Conservation (phyloP, 2,329 filamentous ascomycete genomes). For the Penicillium sp. region DNA sequence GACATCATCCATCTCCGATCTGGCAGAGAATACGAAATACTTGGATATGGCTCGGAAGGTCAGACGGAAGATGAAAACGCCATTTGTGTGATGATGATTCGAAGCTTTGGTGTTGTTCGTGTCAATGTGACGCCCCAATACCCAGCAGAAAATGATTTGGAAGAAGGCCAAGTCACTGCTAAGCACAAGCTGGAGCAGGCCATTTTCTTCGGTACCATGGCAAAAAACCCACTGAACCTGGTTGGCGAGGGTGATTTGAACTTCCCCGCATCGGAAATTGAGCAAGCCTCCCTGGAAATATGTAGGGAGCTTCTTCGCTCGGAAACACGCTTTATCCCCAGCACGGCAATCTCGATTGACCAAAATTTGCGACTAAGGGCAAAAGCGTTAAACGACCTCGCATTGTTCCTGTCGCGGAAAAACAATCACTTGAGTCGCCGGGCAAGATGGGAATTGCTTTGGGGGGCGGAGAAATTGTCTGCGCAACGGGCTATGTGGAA, state of each 20-base stretch:
- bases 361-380: slow-evolving; percentile 74
- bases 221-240: slow-evolving; percentile 86
- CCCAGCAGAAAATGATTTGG: slow-evolving; percentile 48
- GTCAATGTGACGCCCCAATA: slow-evolving; percentile 44
- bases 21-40: slow-evolving; percentile 49
- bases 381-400: slow-evolving; percentile 71
- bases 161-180: slow-evolving; percentile 61
- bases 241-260: slow-evolving; percentile 63
- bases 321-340: slow-evolving; percentile 69
- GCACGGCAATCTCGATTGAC: slow-evolving; percentile 71
- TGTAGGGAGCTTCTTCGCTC: slow-evolving; percentile 81
- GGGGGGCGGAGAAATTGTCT: slow-evolving; percentile 85
- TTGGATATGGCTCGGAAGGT: slow-evolving; percentile 52
- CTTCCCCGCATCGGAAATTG: slow-evolving; percentile 69
- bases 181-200: slow-evolving; percentile 92
- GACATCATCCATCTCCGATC: slow-evolving; percentile 77
- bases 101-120: slow-evolving; percentile 58
- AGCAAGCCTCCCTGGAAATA: slow-evolving; percentile 71
- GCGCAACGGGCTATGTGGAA: slow-evolving; percentile 79
- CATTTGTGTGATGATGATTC: slow-evolving; percentile 54
- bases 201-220: slow-evolving; percentile 82
- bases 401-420: slow-evolving; percentile 65
- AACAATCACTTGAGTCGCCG: slow-evolving; percentile 62
- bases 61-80: slow-evolving; percentile 38
- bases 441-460: slow-evolving; percentile 78